Evolutionary conservation across 495 filamentous ascomycete species (phyloP), one percentile per base, ranked within the genome.

Genomic region (Neurospora sp.): DNA sequence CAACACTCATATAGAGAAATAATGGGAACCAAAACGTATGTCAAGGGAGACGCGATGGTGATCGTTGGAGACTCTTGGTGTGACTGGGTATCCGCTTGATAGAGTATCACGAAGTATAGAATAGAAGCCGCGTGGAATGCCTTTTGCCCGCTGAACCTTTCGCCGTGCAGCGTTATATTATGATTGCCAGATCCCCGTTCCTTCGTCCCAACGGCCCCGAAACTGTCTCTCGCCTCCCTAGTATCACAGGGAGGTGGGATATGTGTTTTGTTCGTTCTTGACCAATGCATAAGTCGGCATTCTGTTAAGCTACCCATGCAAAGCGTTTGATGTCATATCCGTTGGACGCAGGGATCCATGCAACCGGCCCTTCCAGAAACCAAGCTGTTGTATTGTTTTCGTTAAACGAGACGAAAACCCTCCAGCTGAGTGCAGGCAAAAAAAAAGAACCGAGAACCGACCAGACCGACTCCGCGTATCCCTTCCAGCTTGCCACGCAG

Each of bases 301-400:
- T 77, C 70, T 74, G 75, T 80, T 65, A 74, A 75, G 78, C 79
- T 80, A 79, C 78, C 79, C 79, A 80, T 79, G 78, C 78, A 79
- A 72, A 74, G 72, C 39, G 77, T 65, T 65, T 65, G 53, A 35
- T 35, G 53, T 74, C 74, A 73, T 74, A 72, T 70, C 75, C 74
- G 72, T 69, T 72, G 70, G 59, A 77, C 75, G 71, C 75, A 73
- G 70, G 53, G 75, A 75, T 75, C 79, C 78, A 79, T 78, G 79
- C 78, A 81, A 76, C 75, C 75, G 76, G 74, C 72, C 78, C 70
- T 73, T 75, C 73, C 70, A 73, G 70, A 79, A 73, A 76, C 59
- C 75, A 73, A 78, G 74, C 74, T 76, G 73, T 59, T 75, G 70
- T 73, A 69, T 73, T 75, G 73, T 79, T 69, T 75, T 35, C 53